Evolutionary conservation across 2,329 filamentous ascomycete species (phyloP), one percentile per base, ranked within the genome.

Genomic region (Scedosporium boydii): DNA sequence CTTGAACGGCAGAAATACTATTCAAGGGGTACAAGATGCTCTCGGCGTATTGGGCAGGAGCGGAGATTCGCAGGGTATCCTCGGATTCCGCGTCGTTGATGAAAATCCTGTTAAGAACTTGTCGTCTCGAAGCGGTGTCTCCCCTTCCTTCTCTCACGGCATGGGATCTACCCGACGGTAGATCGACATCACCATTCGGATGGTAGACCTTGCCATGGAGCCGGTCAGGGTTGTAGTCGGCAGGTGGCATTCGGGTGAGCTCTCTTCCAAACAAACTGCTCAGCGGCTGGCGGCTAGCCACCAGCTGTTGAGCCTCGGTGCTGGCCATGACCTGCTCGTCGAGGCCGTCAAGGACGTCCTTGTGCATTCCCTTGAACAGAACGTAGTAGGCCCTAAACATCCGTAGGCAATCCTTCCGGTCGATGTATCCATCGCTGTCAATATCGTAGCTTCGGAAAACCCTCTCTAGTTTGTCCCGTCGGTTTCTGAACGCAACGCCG

Each of bases 331-430:
- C 83, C 70, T 93, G 89, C 65, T 93, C 89, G 68, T 93, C 89
- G 65, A 92, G 80, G 1, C 86, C 87, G 63, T 90, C 87, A 5
- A 93, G 80, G 64, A 93, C 89, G 66, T 98, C 93, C 64, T 86
- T 85, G 64, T 95, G 92, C 74, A 96, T 87, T 71, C 96, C 90
- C 70, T 93, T 91, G 71, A 92, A 95, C 7, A 97, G 83, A 2
- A 90, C 87, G 73, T 96, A 98, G 73, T 96, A 96, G 0, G 93
- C 93, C 53, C 91, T 83, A 74, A 98, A 96, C 75, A 99, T 89
- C 62, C 93, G 87, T 38, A 98, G 75, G 68, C 97, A 96, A 72
- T 99, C 93, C 68, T 88, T 87, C 16, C 95, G 84, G 68, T 88
- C 87, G 51, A 98, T 88, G 67, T 84, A 96, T 10, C 93, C 93